Evolutionary conservation across 495 filamentous ascomycete species (phyloP).

Genomic region (Annulohypoxylon maeteangense): DNA sequence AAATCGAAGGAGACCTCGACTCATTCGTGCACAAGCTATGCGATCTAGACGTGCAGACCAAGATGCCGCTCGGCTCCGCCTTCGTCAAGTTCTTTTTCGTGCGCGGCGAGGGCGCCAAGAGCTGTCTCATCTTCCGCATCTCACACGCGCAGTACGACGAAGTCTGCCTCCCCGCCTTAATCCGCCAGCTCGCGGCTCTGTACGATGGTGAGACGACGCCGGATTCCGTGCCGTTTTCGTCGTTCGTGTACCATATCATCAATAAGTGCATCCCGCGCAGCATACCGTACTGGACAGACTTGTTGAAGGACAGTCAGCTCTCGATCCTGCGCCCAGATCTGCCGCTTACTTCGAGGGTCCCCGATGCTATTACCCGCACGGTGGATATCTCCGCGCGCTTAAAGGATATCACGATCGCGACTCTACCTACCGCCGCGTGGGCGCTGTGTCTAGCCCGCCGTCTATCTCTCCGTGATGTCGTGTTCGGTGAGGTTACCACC

Average conservation of each 20-base stretch:
- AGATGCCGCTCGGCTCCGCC: constrained; percentile 68
- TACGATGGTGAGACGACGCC: constrained; percentile 44
- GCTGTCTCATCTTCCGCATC: constrained; percentile 72
- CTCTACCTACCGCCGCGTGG: constrained; percentile 71
- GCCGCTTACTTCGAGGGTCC: constrained; percentile 44
- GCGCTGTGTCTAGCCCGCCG: constrained; percentile 66
- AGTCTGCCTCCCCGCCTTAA: constrained; percentile 71
- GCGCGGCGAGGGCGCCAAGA: constrained; percentile 58
- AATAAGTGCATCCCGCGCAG: constrained; percentile 45
- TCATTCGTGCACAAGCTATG: constrained; percentile 63
- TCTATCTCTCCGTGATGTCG: constrained; percentile 60
- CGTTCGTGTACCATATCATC: constrained; percentile 64
- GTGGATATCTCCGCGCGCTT: constrained; percentile 56
- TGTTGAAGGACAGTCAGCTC: constrained; percentile 63
- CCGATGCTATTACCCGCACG: constrained; percentile 54
- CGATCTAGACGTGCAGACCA: constrained; percentile 60
- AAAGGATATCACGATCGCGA: constrained; percentile 65
- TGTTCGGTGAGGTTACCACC: constrained; percentile 69
- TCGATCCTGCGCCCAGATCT: constrained; percentile 54
- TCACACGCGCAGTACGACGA: constrained; percentile 83
- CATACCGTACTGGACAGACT: constrained; percentile 66
- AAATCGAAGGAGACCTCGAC: constrained; percentile 63
- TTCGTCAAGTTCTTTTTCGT: constrained; percentile 72
- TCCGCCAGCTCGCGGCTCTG: constrained; percentile 56
- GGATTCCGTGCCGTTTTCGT: constrained; percentile 67